Base-by-base conservation (phyloP, 116 monocot species). In the Trichopus zeylanicus region DNA sequence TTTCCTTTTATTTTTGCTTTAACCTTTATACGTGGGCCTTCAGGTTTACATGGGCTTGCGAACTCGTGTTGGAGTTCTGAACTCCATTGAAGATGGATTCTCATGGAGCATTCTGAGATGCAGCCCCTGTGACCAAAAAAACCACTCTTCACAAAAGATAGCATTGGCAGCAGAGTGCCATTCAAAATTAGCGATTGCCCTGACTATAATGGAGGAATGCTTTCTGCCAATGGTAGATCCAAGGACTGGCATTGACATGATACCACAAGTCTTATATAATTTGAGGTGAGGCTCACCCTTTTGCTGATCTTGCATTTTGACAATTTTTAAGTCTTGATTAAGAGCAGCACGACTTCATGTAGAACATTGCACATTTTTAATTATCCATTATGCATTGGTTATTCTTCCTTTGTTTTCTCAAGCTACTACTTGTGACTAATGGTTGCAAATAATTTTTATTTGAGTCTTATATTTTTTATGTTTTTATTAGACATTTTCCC, bases 151-250 rank as follows among this genome's bases (percentile, higher is more conserved):
- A 51, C 60, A 71, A 54, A 77, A 85, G 29, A 69, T 73, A 63
- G 82, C 88, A 20, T 39, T 67, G 31, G 63, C 78, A 62, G 82
- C 82, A 25, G 88, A 93, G 56, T 88, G 82, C 67, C 81, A 93
- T 70, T 68, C 72, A 46, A 93, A 93, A 70, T 77, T 93, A 75
- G 77, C 82, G 18, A 65, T 93, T 75, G 79, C 88, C 4, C 62
- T 88, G 61, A 72, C 55, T 31, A 72, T 93, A 35, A 85, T 82
- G 76, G 88, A 93, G 71, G 82, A 93, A 71, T 88, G 82, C 60
- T 93, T 93, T 75, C 75, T 80, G 29, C 85, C 88, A 4, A 80
- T 88, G 68, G 29, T 82, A 34, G 85, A 93, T 68, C 64, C 73
- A 37, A 71, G 79, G 59, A 85, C 88, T 55, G 88, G 93, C 46